These are phyloP conservation scores for Pseudonitzschia delicatissima DNA, from an alignment of 108 stramenopile species.

Conservation along the genomic window DNA sequence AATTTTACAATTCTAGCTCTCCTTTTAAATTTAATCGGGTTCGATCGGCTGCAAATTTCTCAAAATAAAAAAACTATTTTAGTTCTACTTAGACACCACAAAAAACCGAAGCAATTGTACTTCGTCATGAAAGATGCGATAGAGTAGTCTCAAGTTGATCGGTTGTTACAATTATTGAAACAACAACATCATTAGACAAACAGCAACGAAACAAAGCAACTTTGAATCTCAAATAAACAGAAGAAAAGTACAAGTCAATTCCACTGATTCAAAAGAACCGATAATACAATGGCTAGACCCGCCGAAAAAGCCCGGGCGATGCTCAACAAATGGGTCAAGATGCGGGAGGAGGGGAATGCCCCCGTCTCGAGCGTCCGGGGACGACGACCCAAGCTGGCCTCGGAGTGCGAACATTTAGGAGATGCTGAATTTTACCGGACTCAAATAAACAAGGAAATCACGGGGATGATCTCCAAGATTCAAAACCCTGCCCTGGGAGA, in stretches of 20 bases:
- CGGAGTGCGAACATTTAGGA: constrained; percentile 77
- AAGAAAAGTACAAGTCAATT: constrained; percentile 1
- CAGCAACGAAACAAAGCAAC: too few relatives aligned
- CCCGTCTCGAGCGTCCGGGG: constrained; percentile 24
- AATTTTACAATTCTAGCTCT: too few relatives aligned
- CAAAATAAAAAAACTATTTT: too few relatives aligned
- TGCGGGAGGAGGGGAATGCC: constrained; percentile 76
- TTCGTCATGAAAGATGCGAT: too few relatives aligned
- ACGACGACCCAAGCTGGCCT: constrained; percentile 84
- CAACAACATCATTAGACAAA: too few relatives aligned
- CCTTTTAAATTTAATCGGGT: too few relatives aligned
- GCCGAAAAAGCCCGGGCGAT: constrained; percentile 96
- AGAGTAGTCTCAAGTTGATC: too few relatives aligned
- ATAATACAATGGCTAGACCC: constrained; percentile 89
- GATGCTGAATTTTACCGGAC: constrained; percentile 73
- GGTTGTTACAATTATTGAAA: too few relatives aligned
- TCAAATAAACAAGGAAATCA: constrained; percentile 88
- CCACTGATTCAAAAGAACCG: neutral
- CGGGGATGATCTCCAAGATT: constrained; percentile 78
- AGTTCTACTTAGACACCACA: too few relatives aligned
- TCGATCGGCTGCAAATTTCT: too few relatives aligned
- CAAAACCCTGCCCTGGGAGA: constrained; percentile 95
- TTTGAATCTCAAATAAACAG: too few relatives aligned
- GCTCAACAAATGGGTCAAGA: constrained; percentile 96
- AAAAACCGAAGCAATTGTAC: too few relatives aligned